Conservation (phyloP, 768 basidiomycete genomes). For the Boletus pseudo-olivaceus region DNA sequence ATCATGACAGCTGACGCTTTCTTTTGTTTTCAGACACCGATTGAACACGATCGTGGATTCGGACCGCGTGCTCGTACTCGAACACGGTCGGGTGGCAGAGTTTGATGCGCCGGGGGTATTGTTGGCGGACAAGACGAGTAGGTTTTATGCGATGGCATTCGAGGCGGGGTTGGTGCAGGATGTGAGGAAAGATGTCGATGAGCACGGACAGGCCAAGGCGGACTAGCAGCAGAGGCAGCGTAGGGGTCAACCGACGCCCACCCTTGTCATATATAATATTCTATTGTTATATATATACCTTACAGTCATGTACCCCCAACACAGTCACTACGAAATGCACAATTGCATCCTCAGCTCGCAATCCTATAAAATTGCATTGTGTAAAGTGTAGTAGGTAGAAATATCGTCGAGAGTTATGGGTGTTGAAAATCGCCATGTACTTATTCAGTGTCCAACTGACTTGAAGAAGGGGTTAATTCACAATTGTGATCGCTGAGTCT, state of each 20-base stretch:
- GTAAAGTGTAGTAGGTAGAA: no score
- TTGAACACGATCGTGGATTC: constrained; percentile 84
- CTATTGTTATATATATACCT: neutral
- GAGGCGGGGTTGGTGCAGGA: constrained; percentile 52
- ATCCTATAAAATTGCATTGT: no score
- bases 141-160: constrained; percentile 58
- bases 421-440: no score
- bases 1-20: neutral
- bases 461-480: no score
- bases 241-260: no score
- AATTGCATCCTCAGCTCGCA: no score
- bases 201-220: neutral
- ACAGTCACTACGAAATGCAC: no score
- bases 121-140: constrained; percentile 48
- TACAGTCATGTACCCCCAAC: no score
- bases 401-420: no score
- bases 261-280: no score
- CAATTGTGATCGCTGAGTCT: no score
- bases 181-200: neutral
- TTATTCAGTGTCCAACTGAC: no score
- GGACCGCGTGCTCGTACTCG: constrained; percentile 78
- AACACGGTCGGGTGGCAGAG: constrained; percentile 75
- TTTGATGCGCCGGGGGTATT: constrained; percentile 66
- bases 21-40: constrained; percentile 49
- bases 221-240: neutral